Conservation (phyloP, 495 filamentous ascomycete genomes). For the Penicillium turbatum region DNA sequence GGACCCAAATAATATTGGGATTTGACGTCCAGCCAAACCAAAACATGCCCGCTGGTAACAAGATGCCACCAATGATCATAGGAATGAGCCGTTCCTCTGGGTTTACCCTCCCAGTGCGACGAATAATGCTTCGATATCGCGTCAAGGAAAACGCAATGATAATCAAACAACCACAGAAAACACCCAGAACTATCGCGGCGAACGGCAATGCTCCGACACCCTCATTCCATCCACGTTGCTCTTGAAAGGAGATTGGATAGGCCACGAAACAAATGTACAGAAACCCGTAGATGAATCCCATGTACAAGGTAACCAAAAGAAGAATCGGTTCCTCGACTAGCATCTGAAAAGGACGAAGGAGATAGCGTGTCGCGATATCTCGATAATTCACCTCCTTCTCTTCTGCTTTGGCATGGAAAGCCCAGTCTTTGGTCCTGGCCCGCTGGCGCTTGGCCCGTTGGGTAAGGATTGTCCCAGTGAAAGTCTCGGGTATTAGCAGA, state of each 20-base stretch:
- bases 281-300: conserved; percentile 34
- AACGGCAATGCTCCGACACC: conserved; percentile 49
- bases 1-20: conserved; percentile 31
- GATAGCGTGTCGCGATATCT: conserved; percentile 38
- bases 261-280: conserved; percentile 47
- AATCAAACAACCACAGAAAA: conserved; percentile 42
- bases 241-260: conserved; percentile 50
- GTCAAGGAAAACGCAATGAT: conserved; percentile 45
- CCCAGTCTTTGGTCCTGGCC: conserved; percentile 53
- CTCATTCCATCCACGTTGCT: conserved; percentile 41
- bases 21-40: conserved; percentile 54
- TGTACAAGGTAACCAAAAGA: conserved; percentile 35
- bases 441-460: conserved; percentile 47
- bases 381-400: conserved; percentile 16
- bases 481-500: conserved; percentile 51
- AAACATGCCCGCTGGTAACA: conserved; percentile 52
- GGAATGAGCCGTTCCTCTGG: conserved; percentile 51
- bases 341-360: conserved; percentile 30
- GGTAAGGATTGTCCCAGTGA: conserved; percentile 46
- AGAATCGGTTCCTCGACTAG: conserved; percentile 38
- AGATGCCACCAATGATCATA: conserved; percentile 46
- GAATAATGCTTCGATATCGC: conserved; percentile 19
- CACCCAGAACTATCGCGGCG: conserved; percentile 49
- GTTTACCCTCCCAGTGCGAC: conserved; percentile 19
- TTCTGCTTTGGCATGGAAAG: conserved; percentile 35